Percentiles rank a stretch among this genome's conserved stretches.
phyloP scores from a whole-genome alignment of 305 asterid genomes.

The Solanum aculeatissimum region DNA sequence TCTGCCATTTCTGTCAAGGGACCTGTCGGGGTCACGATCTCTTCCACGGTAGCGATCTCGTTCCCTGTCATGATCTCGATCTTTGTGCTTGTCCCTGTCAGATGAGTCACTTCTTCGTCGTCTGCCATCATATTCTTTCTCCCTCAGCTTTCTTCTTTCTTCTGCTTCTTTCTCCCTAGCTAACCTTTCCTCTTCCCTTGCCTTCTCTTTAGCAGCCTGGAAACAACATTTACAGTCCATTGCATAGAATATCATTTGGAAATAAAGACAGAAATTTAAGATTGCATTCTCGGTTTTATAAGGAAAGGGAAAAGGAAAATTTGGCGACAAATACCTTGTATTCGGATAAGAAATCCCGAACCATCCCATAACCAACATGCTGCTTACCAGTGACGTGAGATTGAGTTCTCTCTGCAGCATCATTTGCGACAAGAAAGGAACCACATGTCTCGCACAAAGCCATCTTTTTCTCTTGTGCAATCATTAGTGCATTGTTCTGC shows the following conservation, averaged over 20 bases:
- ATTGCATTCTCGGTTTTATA: not conserved
- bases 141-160: constrained; percentile 67
- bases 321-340: constrained; percentile 43
- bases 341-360: constrained; percentile 78
- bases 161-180: constrained; percentile 87
- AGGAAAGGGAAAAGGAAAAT: not conserved
- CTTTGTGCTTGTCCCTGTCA: constrained; percentile 69
- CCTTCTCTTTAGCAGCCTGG: constrained; percentile 79
- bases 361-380: constrained; percentile 91
- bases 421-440: constrained; percentile 92
- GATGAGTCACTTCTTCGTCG: constrained; percentile 52
- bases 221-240: constrained; percentile 2
- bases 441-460: constrained; percentile 96
- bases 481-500: constrained; percentile 61
- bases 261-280: not conserved
- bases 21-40: constrained; percentile 48
- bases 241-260: not conserved
- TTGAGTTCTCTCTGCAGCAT: constrained; percentile 97
- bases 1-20: constrained; percentile 58
- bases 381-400: constrained; percentile 98
- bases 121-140: constrained; percentile 56
- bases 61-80: constrained; percentile 47
- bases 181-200: constrained; percentile 71
- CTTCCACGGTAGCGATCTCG: constrained; percentile 40
- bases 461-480: constrained; percentile 96